Evolutionary conservation across 2,329 filamentous ascomycete genomes (phyloP), one percentile per base, ranked within the genome.

Genomic region (Exophiala mesophila): DNA sequence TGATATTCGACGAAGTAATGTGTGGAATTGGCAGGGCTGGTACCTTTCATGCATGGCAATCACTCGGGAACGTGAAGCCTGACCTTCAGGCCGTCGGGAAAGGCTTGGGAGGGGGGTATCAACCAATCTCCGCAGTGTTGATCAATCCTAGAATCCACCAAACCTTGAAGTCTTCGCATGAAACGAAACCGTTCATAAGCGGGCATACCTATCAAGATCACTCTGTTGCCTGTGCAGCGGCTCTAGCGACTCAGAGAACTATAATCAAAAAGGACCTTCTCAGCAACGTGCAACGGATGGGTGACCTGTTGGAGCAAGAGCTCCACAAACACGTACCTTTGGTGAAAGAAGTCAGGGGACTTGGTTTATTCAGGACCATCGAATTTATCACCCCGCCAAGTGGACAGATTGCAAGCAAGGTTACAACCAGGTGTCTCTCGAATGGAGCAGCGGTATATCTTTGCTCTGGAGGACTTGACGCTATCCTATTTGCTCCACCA

Each of bases 1-100:
- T 90, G 12, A 81, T 89, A 28, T 64, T 90, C 0, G 87, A 92
- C 55, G 62, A 64, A 32, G 66, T 78, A 36, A 78, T 78, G 74
- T 73, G 70, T 47, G 37, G 77, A 2, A 73, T 75, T 64, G 77
- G 77, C 8, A 69, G 77, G 5, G 69, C 65, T 13, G 77, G 75
- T 1, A 73, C 71, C 2, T 57, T 77, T 2, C 76, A 79, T 50
- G 76, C 74, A 4, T 81, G 74, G 74, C 68, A 39, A 13, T 33
- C 29, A 5, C 18, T 79, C 3, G 39, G 39, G 63, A 65, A 70
- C 24, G 24, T 28, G 24, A 8, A 8, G 1, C 77, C 77, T 0
- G 77, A 80, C 52, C 71, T 81, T 16, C 70, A 77, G 55, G 72
- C n/a, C n/a, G 69, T 80, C 20, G 77, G 75, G 3, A 80, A 81